These are phyloP conservation scores for Closterium sp. DNA, from an alignment of 139 green algal genomes.

Conservation along the genomic window DNA sequence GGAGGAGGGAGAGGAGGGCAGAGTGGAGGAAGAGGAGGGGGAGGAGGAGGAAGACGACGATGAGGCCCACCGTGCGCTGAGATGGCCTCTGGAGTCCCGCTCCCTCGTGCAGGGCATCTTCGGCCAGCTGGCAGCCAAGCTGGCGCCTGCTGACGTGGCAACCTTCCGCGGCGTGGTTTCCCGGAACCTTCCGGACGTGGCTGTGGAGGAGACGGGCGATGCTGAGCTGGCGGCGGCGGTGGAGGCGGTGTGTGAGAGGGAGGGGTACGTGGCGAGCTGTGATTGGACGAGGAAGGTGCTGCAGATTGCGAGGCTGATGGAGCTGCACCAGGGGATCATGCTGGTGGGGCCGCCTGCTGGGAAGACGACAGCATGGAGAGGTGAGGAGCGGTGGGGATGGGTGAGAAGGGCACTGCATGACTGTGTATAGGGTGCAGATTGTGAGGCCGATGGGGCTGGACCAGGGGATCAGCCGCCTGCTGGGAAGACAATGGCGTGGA, in stretches of 20 bases:
- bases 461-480: background rate
- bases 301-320: constrained; percentile 79
- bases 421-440: no score
- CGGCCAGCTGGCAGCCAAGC: background rate
- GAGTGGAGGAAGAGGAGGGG: background rate
- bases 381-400: constrained; percentile 8
- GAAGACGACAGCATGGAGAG: constrained; percentile 66
- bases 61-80: background rate
- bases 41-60: background rate
- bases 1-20: background rate
- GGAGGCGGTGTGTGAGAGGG: constrained; percentile 17
- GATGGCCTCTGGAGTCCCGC: background rate
- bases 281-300: constrained; percentile 71
- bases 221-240: constrained; percentile 22
- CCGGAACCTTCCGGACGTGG: constrained; percentile 52
- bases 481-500: background rate
- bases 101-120: background rate
- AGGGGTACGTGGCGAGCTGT: constrained; percentile 44
- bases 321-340: constrained; percentile 82
- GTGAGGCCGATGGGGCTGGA: constrained; percentile 55
- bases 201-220: constrained; percentile 24
- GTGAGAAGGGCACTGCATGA: no score
- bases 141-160: background rate
- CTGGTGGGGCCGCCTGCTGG: constrained; percentile 74
- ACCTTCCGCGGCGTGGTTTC: constrained; percentile 22